A percentile compares a stretch with the other conserved stretches of the same genome.
phyloP scores from a whole-genome alignment of 2,329 filamentous ascomycete species.

The Huntiella savannae region DNA sequence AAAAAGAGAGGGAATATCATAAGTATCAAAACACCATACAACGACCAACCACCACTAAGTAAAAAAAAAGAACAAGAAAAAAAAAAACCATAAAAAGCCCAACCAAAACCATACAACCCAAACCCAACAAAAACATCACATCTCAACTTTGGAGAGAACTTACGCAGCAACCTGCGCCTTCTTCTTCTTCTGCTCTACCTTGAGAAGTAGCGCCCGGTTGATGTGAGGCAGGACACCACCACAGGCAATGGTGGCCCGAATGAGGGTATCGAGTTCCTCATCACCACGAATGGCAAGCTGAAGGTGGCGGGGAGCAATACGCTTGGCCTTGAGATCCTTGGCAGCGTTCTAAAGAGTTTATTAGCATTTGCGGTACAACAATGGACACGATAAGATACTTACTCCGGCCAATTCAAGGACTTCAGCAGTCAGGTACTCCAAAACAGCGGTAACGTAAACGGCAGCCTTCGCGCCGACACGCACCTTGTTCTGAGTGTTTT shows the following conservation, averaged over 20 bases:
- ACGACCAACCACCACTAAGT: not conserved
- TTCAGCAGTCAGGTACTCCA: conserved; percentile 96
- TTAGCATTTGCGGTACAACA: conserved; percentile 11
- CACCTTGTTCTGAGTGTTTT: conserved; percentile 99
- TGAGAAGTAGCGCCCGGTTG: conserved; percentile 87
- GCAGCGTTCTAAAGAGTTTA: conserved; percentile 55
- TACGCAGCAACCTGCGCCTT: conserved; percentile 18
- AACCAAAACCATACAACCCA: not conserved
- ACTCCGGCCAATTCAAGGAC: conserved; percentile 92
- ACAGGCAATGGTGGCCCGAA: conserved; percentile 93
- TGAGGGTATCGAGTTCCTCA: conserved; percentile 93
- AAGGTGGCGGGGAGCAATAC: conserved; percentile 92
- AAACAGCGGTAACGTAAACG: conserved; percentile 90
- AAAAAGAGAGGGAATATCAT: too few species aligned
- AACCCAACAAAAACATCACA: not conserved
- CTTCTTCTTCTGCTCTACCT: conserved; percentile 97
- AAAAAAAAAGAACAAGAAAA: conserved; percentile 1
- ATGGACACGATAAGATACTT: conserved; percentile 21
- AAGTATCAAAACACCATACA: too few species aligned
- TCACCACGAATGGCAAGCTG: conserved; percentile 97
- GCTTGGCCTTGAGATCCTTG: conserved; percentile 99
- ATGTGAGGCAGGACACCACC: conserved; percentile 97
- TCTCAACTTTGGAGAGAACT: not conserved
- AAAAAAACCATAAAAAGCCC: conserved; percentile 3
- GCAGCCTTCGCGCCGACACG: conserved; percentile 93